Conservation (phyloP, 75 land plant species). For the Pseudotsuga menziesii region DNA sequence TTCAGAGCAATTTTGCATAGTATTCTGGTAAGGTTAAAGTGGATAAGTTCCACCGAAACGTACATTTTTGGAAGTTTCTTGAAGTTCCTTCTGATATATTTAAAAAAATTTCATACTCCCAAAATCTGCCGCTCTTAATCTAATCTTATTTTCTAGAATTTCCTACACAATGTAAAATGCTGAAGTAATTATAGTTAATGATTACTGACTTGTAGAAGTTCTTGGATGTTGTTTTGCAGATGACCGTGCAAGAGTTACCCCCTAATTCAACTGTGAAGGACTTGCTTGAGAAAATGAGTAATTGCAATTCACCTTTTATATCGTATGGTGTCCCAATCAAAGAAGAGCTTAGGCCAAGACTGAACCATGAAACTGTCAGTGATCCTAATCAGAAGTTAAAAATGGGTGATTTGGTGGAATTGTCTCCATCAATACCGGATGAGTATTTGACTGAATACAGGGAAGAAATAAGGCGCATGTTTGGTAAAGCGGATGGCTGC, state of each 20-base stretch:
- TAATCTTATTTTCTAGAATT: background rate
- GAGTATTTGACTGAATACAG: constrained; percentile 53
- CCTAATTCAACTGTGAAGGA: constrained; percentile 70
- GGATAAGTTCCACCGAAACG: too few relatives aligned
- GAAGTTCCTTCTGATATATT: background rate
- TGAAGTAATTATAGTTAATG: background rate
- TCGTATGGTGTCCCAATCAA: constrained; percentile 36
- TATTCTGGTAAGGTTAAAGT: too few relatives aligned
- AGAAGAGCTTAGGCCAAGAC: constrained; percentile 62
- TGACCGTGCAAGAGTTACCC: constrained; percentile 88
- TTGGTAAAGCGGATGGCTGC: constrained; percentile 9
- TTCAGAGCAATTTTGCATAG: too few relatives aligned
- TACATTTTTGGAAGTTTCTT: background rate
- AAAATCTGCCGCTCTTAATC: background rate
- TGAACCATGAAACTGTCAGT: constrained; percentile 69
- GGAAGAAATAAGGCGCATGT: constrained; percentile 75
- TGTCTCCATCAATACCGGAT: constrained; percentile 53
- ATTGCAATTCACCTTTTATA: constrained; percentile 40
- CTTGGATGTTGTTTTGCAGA: constrained; percentile 48
- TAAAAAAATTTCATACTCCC: background rate
- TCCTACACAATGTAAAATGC: too few relatives aligned
- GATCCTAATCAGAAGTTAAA: constrained; percentile 61
- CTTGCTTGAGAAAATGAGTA: constrained; percentile 37
- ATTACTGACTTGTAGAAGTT: background rate
- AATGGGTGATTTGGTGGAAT: constrained; percentile 92